Base-by-base conservation (phyloP, 2,329 filamentous ascomycete genomes). In the Emmonsiellopsis sp. region DNA sequence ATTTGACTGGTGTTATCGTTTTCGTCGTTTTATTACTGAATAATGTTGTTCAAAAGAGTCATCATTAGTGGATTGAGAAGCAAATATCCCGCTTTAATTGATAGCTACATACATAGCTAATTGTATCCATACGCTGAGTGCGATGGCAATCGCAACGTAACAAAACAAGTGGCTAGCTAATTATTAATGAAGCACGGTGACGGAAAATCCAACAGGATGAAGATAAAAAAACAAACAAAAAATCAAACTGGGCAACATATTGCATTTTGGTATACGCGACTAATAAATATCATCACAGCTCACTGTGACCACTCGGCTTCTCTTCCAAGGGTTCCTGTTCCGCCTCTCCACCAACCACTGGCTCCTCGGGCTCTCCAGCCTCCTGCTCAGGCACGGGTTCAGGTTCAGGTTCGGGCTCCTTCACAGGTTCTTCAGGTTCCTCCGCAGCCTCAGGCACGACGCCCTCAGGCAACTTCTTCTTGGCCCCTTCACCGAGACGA, bases 401-500 rank as follows among this genome's bases (percentile, higher is more conserved):
- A 2, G 80, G 77, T 20, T 77, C 75, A 67, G 20, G n/a, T n/a
- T 81, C 80, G 0, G 83, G 78, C 55, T 74, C 73, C 9, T 77
- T 71, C 51, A 62, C 60, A 59, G 64, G 60, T 67, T 68, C 49
- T 51, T 35, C n/a, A 49, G 40, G 34, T 13, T 63, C 61, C 16
- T 67, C 67, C 51, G 71, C 68, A 13, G 74, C 72, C 51, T 72
- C 70, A 15, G 66, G 65, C 34, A 85, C 65, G 43, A 88, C 63
- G 1, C 77, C 79, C 55, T 80, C 78, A 0, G 87, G 87, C 42
- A 93, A 68, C 73, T 84, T 87, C 63, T 83, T 79, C 77, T 92
- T 96, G 55, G 79, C 73, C 2, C 89, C 87, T 66, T 97, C 92
- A 51, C 91, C 89, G 77, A 98, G 79, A 38, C 89, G 84, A 57